Conservation (phyloP, 2,329 filamentous ascomycete species). For the Claviceps citrina region DNA sequence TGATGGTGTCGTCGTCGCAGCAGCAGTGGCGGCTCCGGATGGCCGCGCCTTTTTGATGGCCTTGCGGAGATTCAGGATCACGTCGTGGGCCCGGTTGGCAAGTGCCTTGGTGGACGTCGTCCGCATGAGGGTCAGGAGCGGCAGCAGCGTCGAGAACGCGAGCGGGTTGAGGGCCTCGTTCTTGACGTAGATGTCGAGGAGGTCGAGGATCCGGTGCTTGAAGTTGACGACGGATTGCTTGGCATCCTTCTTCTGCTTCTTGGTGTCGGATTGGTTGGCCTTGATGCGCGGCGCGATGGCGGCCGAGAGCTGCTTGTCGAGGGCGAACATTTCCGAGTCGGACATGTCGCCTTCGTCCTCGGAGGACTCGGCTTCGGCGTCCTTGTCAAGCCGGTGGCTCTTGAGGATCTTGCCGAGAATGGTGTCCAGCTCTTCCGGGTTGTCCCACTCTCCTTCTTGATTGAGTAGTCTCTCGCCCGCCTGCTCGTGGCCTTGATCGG, state of each 20-base stretch:
- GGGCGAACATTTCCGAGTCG: conserved; percentile 84
- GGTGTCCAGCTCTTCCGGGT: conserved; percentile 44
- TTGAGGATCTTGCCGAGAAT: conserved; percentile 66
- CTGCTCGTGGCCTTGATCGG: conserved; percentile 27
- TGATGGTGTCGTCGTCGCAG: background rate
- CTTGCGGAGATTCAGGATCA: conserved; percentile 59
- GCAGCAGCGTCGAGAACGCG: conserved; percentile 55
- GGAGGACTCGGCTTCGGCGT: conserved; percentile 37
- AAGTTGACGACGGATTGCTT: conserved; percentile 84
- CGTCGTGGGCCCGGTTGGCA: conserved; percentile 53
- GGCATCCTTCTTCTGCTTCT: conserved; percentile 74
- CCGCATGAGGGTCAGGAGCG: conserved; percentile 60
- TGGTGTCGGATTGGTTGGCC: conserved; percentile 41
- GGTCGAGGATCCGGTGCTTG: conserved; percentile 83
- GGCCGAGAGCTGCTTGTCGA: conserved; percentile 69
- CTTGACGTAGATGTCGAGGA: conserved; percentile 72
- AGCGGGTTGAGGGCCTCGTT: conserved; percentile 55
- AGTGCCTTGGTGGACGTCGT: conserved; percentile 65
- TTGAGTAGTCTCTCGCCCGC: conserved; percentile 25
- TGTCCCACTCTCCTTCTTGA: conserved; percentile 25
- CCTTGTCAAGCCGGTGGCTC: conserved; percentile 49
- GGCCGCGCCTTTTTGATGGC: conserved; percentile 41
- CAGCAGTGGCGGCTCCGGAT: conserved; percentile 6
- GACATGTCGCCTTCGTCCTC: conserved; percentile 72
- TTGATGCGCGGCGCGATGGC: conserved; percentile 71